phyloP scores from a whole-genome alignment of 345 rosid species.

The Euphorbia pulcherrima region DNA sequence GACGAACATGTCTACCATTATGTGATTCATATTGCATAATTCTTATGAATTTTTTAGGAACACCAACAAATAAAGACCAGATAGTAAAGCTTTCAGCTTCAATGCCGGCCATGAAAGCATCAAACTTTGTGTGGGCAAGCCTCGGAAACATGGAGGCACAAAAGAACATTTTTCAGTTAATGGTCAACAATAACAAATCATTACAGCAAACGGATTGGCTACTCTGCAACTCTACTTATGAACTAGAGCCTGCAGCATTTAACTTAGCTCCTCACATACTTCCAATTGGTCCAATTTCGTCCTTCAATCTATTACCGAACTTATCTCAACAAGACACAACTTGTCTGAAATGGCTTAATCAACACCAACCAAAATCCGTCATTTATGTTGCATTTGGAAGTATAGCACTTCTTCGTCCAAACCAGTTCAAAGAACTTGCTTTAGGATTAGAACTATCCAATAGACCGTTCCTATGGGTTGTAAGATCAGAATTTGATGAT shows the following conservation, averaged over 20 bases:
- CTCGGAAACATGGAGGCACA: slow-evolving; percentile 24
- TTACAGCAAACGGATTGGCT: slow-evolving; percentile 35
- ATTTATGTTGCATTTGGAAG: slow-evolving; percentile 23
- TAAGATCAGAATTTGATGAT: slow-evolving; percentile 1
- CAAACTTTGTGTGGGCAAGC: slow-evolving; percentile 37
- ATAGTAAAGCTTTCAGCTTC: slow-evolving; percentile 20
- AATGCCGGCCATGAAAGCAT: slow-evolving; percentile 29
- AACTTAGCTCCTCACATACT: slow-evolving; percentile 5
- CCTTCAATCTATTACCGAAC: not conserved
- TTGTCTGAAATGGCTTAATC: slow-evolving; percentile 20
- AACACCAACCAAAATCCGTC: slow-evolving; percentile 12
- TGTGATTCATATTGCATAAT: not conserved
- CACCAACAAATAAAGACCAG: slow-evolving; percentile 6
- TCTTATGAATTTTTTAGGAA: slow-evolving; percentile 20
- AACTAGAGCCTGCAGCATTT: slow-evolving; percentile 24
- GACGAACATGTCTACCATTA: too few relatives aligned
- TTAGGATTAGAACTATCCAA: slow-evolving; percentile 16
- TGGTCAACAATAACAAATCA: slow-evolving; percentile 13
- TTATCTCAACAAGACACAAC: slow-evolving; percentile 6
- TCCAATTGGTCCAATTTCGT: slow-evolving; percentile 19
- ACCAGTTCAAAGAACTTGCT: slow-evolving; percentile 20
- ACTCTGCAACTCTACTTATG: slow-evolving; percentile 21
- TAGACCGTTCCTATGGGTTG: slow-evolving; percentile 19
- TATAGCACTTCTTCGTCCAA: not conserved
- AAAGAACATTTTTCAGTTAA: slow-evolving; percentile 25